Evolutionary conservation across 768 basidiomycete genomes (phyloP), one percentile per base, ranked within the genome.

Genomic region (Panellus pusillus): DNA sequence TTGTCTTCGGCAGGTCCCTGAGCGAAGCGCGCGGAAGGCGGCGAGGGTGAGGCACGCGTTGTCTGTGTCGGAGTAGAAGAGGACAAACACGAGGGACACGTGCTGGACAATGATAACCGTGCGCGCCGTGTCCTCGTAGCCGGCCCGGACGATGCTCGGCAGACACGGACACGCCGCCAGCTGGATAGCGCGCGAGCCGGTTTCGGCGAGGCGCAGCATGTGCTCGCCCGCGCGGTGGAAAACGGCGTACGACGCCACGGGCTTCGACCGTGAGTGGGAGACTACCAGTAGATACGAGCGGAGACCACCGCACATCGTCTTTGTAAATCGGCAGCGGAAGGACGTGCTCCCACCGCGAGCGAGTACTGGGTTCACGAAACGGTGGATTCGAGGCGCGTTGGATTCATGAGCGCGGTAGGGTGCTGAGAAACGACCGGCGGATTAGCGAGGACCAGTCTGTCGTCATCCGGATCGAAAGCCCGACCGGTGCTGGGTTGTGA

Each of bases 321-420:
- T 92, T 89, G 65, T 82, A 87, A 20, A 80, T 68, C 8, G 85
- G 81, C n/a, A 79, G 78, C 0, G 93, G 86, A 64, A 89, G 86
- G 55, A 88, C 80, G 65, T 96, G 92, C 60, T 95, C 86, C 94
- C 95, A 98, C 17, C 94, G 93, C 91, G n/a, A 93, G 81, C 11
- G 84, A 84, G 1, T 82, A 78, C 57, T 89, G n/a, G 86, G 79
- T 72, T 52, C 84, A 80, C 0, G 87, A 79, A 9, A 87, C 75
- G 1, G 77, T 68, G 5, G 78, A 70, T 39, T 78, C 75, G 1
- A 84, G 84, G 40, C 81, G 82, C 0, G 84, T 86, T 0, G 91
- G 91, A 55, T 92, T 91, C 31, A 80, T n/a, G 48, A 70, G 65
- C 46, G 75, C 80, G 8, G 82, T 80, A 12, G 81, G 80, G 6